A percentile compares a stretch with the other conserved stretches of the same genome.
phyloP scores from a whole-genome alignment of 1,139 yeast genomes.

The Zhuliangozyma parablackwelliae region DNA sequence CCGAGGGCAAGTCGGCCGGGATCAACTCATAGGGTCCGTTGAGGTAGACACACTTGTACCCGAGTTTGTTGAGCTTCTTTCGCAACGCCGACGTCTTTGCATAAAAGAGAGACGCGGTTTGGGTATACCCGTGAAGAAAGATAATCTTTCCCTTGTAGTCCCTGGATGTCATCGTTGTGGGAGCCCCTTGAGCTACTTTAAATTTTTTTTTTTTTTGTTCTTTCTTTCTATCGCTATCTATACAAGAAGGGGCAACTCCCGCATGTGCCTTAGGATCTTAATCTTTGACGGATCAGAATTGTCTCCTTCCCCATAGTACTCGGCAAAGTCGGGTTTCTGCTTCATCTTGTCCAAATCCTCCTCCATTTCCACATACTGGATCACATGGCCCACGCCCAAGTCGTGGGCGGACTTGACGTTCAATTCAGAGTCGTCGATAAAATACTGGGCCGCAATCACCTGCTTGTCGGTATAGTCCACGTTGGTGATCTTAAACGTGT shows the following conservation, averaged over 20 bases:
- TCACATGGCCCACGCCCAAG: conserved; percentile 48
- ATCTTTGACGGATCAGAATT: conserved; percentile 24
- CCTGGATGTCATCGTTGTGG: conserved; percentile 1
- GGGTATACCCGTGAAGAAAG: conserved; percentile 45
- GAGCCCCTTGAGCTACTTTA: background rate
- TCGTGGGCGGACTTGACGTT: conserved; percentile 56
- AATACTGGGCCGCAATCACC: conserved; percentile 37
- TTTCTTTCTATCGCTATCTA: background rate
- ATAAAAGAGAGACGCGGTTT: conserved; percentile 40
- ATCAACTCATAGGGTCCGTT: conserved; percentile 70
- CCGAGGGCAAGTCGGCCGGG: conserved; percentile 62
- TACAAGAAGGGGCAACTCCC: conserved; percentile 19
- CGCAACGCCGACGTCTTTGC: conserved; percentile 45
- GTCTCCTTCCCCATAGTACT: conserved; percentile 34
- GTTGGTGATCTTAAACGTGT: conserved; percentile 62
- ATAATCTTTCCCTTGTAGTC: conserved; percentile 26
- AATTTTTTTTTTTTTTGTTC: background rate
- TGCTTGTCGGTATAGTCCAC: conserved; percentile 43
- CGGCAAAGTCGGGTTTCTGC: conserved; percentile 25
- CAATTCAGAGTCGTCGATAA: conserved; percentile 78
- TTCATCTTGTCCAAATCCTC: conserved; percentile 33
- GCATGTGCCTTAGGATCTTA: conserved; percentile 26
- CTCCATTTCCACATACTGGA: conserved; percentile 56
- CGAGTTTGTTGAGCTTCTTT: conserved; percentile 30
- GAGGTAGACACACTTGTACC: conserved; percentile 64